These are phyloP conservation scores for Curvularia hawaiiensis DNA, from an alignment of 2,329 filamentous ascomycete species.

Conservation along the genomic window DNA sequence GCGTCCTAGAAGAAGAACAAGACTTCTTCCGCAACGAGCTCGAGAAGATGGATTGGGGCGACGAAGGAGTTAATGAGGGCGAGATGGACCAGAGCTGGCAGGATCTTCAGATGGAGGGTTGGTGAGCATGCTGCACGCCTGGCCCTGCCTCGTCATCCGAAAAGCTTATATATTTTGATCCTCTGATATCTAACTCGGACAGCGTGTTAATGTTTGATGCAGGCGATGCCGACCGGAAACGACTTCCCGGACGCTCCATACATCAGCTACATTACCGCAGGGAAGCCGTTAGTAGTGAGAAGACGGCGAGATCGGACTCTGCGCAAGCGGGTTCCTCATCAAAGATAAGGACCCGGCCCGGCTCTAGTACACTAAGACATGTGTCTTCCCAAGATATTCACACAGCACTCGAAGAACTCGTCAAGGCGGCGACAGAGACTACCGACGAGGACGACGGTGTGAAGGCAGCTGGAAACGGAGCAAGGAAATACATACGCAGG, in stretches of 20 bases:
- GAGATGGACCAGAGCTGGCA: constrained; percentile 30
- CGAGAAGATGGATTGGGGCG: constrained; percentile 56
- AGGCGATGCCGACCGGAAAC: constrained; percentile 11
- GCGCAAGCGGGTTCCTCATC: constrained; percentile 5
- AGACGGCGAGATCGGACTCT: constrained; percentile 1
- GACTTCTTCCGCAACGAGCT: constrained; percentile 57
- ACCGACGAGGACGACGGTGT: constrained; percentile 8
- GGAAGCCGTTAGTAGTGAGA: constrained; percentile 9
- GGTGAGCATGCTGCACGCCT: constrained; percentile 25
- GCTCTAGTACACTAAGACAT: not conserved
- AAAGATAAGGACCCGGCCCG: constrained; percentile 3
- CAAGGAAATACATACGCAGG: not conserved
- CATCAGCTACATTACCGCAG: constrained; percentile 10
- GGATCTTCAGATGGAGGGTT: constrained; percentile 38
- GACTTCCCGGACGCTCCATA: constrained; percentile 3
- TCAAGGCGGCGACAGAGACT: constrained; percentile 14
- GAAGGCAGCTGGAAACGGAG: not conserved
- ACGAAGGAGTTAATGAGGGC: constrained; percentile 32
- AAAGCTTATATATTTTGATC: not conserved
- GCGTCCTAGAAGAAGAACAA: constrained; percentile 51
- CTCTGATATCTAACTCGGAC: not conserved
- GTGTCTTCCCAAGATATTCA: constrained; percentile 5
- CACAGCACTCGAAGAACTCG: constrained; percentile 10
- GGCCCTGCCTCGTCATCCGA: not conserved
- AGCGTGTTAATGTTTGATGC: constrained; percentile 9